These are phyloP conservation scores for Hypholoma fasciculare DNA, from an alignment of 768 basidiomycete genomes.

Conservation along the genomic window DNA sequence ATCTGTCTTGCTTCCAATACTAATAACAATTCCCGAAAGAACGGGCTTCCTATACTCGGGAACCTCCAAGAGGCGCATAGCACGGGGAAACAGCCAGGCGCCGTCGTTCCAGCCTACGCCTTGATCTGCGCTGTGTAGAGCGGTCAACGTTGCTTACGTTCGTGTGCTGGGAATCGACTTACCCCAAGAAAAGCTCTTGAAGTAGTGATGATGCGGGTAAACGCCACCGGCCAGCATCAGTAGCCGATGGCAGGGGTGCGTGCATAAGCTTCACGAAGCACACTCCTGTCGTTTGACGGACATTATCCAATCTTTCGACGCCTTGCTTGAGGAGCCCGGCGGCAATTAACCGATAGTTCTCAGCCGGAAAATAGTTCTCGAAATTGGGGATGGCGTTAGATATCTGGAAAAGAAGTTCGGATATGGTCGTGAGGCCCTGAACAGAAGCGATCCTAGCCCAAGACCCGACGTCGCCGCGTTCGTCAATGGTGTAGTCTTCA, in stretches of 20 bases:
- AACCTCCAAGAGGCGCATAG: slow-evolving; percentile 64
- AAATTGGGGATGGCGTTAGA: slow-evolving; percentile 45
- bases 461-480: slow-evolving; percentile 95
- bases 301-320: slow-evolving; percentile 88
- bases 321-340: slow-evolving; percentile 84
- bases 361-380: slow-evolving; percentile 58
- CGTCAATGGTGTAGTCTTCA: slow-evolving; percentile 89
- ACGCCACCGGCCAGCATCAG: slow-evolving; percentile 46
- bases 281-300: slow-evolving; percentile 77
- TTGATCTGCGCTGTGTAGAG: slow-evolving; percentile 7
- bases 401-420: slow-evolving; percentile 49
- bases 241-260: slow-evolving; percentile 42
- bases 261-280: slow-evolving; percentile 54
- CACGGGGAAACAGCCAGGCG: slow-evolving; percentile 72
- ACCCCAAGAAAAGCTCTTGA: slow-evolving; percentile 55
- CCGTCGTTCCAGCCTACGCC: slow-evolving; percentile 70
- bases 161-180: slow-evolving; percentile 16
- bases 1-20: slow-evolving; percentile 81
- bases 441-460: slow-evolving; percentile 88
- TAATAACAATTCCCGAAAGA: slow-evolving; percentile 73
- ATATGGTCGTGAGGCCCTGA: slow-evolving; percentile 56
- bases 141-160: neutral
- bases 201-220: slow-evolving; percentile 49
- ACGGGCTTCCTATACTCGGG: slow-evolving; percentile 60
- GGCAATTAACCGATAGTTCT: slow-evolving; percentile 55